A percentile compares a stretch with the other conserved stretches of the same genome.
phyloP scores from a whole-genome alignment of 2,329 filamentous ascomycete species.

The Albifimbria verrucaria region DNA sequence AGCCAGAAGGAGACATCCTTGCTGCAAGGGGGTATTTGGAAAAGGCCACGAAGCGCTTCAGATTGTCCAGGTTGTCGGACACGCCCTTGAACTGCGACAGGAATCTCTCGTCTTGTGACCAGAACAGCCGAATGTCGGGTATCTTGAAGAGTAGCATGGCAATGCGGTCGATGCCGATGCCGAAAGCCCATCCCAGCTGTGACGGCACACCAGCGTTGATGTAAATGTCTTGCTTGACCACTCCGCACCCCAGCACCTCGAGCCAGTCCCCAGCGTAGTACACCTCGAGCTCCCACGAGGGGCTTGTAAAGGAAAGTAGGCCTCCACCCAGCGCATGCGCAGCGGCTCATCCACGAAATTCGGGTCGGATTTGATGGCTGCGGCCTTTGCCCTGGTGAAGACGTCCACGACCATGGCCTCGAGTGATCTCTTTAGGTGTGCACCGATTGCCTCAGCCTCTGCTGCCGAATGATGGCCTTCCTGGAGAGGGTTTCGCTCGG shows the following conservation, averaged over 20 bases:
- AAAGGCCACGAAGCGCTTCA: conserved; percentile 75
- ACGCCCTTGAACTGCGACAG: conserved; percentile 75
- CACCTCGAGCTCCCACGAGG: conserved; percentile 94
- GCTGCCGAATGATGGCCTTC: conserved; percentile 63
- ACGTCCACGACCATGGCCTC: conserved; percentile 89
- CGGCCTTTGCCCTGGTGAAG: conserved; percentile 73
- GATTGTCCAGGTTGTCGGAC: conserved; percentile 42
- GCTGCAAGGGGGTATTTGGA: conserved; percentile 87
- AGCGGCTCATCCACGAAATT: conserved; percentile 65
- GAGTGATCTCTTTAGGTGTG: conserved; percentile 83
- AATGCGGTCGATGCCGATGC: conserved; percentile 88
- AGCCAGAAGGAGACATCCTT: conserved; percentile 97
- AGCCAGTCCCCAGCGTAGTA: conserved; percentile 95
- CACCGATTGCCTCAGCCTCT: conserved; percentile 78
- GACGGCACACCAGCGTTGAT: conserved; percentile 71
- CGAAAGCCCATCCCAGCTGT: conserved; percentile 91
- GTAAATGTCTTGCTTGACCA: conserved; percentile 80
- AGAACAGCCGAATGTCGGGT: conserved; percentile 94
- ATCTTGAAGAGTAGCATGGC: conserved; percentile 98
- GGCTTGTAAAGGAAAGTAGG: conserved; percentile 98
- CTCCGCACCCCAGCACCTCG: conserved; percentile 89
- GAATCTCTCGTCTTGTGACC: conserved; percentile 83
- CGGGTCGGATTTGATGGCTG: conserved; percentile 51
- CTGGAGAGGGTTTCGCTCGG: conserved; percentile 81
- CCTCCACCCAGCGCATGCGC: conserved; percentile 89